Evolutionary conservation across 345 rosid species (phyloP), one percentile per base, ranked within the genome.

Genomic region (Syzygium aromaticum): DNA sequence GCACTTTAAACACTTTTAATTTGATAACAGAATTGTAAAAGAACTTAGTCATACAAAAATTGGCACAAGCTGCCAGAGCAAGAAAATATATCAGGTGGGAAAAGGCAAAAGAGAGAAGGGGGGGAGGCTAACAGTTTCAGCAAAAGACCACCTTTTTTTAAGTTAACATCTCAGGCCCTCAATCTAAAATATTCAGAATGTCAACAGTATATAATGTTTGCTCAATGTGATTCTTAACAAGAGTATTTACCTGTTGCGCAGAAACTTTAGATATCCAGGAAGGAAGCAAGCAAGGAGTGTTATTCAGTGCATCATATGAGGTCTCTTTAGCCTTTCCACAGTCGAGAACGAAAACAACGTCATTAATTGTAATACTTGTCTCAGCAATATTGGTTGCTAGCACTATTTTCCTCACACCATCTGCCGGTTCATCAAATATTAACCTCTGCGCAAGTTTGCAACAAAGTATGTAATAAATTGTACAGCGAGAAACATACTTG

Each of bases 251-350:
- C 93, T 97, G 99, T 89, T 92, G 96, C 53, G 96, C 97, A 92
- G 99, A 96, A 92, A 92, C 98, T 92, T 94, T 95, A 64, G 99
- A 94, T 89, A 97, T 95, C 99, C 99, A 97, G 53, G 97, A 92
- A 85, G 99, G 97, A 87, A 96, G 98, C 92, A 97, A 91, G 92
- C 98, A 97, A 57, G 99, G 98, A 61, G 99, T 94, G 87, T 97
- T 97, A 87, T 97, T 97, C 80, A 97, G 91, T 86, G 99, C 99
- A 93, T 97, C 98, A 84, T 96, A 97, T 13, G 98, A 96, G 40
- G 97, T 93, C 95, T 94, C 98, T 89, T 97, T 97, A 85, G 98
- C 98, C 91, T 97, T 96, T 87, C 99, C 99, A 91, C 98, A 97
- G 90, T 97, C 99, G 38, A 97, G 90, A 90, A 97, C 99, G 86